These are phyloP conservation scores for Naegleria lovaniensis DNA, from an alignment of 208 protist genomes.

Conservation along the genomic window DNA sequence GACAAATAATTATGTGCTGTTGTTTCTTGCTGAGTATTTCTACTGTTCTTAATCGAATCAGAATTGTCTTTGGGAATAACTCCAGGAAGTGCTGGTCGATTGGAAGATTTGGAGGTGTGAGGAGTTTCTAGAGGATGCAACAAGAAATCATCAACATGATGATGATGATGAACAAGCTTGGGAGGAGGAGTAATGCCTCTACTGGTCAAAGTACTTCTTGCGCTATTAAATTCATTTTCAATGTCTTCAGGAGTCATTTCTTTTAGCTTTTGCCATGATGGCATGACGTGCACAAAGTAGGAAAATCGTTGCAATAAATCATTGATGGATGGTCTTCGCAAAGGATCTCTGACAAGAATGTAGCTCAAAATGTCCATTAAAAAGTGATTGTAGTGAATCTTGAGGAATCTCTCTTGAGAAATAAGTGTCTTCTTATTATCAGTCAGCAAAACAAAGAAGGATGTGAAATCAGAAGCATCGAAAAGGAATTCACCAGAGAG, in stretches of 20 bases:
- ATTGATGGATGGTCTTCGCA: slow-evolving; percentile 1
- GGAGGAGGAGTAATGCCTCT: not conserved
- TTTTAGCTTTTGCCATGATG: not conserved
- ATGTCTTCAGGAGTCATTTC: not conserved
- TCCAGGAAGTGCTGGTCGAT: not conserved
- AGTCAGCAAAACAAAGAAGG: slow-evolving; percentile 8
- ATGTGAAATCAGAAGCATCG: slow-evolving; percentile 10
- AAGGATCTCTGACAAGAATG: slow-evolving; percentile 21
- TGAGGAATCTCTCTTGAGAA: slow-evolving; percentile 9
- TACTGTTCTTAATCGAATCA: not conserved
- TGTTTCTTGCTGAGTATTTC: not conserved
- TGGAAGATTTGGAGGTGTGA: not conserved
- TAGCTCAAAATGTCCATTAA: slow-evolving; percentile 24
- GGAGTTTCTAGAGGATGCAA: not conserved
- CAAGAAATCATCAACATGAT: not conserved
- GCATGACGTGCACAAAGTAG: not conserved
- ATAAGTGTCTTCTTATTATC: slow-evolving; percentile 11
- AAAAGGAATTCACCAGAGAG: slow-evolving; percentile 64
- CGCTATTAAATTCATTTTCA: not conserved
- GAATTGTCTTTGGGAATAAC: not conserved
- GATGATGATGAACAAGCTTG: not conserved
- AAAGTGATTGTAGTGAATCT: slow-evolving; percentile 4
- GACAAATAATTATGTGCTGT: not conserved
- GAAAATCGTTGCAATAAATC: not conserved
- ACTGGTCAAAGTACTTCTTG: not conserved